Evolutionary conservation across 148 eudicot species (phyloP).

Genomic region (Chenopodium suecicum): DNA sequence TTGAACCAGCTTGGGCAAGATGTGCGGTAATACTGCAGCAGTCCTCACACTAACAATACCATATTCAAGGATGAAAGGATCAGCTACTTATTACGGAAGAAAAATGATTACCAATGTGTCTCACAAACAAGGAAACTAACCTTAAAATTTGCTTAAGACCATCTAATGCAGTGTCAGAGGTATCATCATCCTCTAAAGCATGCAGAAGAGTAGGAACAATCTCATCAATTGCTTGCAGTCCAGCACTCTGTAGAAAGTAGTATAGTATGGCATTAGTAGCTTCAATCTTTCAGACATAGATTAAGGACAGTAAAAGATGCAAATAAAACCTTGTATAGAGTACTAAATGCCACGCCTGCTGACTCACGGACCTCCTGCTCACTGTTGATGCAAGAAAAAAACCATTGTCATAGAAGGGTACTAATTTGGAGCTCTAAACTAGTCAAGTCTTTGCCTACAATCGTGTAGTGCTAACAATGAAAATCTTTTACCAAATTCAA

Average conservation of each 20-base stretch:
- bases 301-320: background rate
- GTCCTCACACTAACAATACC: conserved; percentile 72
- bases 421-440: background rate
- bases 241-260: conserved; percentile 75
- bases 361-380: conserved; percentile 87
- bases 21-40: conserved; percentile 91
- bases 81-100: conserved; percentile 19
- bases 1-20: conserved; percentile 91
- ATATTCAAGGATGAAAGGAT: conserved; percentile 9
- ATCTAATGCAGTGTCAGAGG: conserved; percentile 94
- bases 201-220: conserved; percentile 95
- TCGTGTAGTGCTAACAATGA: background rate
- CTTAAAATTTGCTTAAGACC: conserved; percentile 97
- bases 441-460: background rate
- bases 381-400: conserved; percentile 40
- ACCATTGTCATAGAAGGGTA: background rate
- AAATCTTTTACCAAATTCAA: background rate
- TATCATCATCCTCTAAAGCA: conserved; percentile 90
- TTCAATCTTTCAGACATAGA: background rate
- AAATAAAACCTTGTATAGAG: conserved; percentile 78
- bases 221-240: conserved; percentile 98
- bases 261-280: conserved; percentile 13
- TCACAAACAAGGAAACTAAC: conserved; percentile 33
- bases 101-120: background rate
- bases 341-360: conserved; percentile 92